phyloP scores from a whole-genome alignment of 345 rosid species.

The Camelina hispida region DNA sequence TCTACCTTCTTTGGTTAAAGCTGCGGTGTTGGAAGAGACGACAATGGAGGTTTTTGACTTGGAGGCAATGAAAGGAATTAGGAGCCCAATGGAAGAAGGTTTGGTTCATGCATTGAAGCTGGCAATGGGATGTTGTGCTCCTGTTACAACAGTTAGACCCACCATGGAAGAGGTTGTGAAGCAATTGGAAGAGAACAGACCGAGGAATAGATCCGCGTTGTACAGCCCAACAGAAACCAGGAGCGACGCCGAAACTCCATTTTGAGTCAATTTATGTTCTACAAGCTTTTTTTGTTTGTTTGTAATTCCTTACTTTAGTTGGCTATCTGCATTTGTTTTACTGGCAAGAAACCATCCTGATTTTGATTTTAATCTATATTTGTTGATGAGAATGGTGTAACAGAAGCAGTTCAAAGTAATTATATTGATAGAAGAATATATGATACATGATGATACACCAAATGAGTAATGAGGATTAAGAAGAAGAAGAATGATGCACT shows the following conservation, averaged over 20 bases:
- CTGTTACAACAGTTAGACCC: conserved; percentile 88
- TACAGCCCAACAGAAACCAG: conserved; percentile 92
- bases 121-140: conserved; percentile 99
- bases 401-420: conserved; percentile 13
- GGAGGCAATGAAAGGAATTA: conserved; percentile 83
- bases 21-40: conserved; percentile 93
- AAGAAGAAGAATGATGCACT: conserved; percentile 34
- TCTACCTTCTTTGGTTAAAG: conserved; percentile 89
- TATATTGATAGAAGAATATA: conserved; percentile 40
- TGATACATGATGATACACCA: conserved; percentile 42
- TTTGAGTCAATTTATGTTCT: conserved; percentile 41
- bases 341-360: conserved; percentile 23
- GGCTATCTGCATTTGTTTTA: conserved; percentile 33
- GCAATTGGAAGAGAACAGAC: conserved; percentile 95
- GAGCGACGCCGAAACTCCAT: conserved; percentile 86
- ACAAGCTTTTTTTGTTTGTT: neutral
- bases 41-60: conserved; percentile 92
- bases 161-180: conserved; percentile 96
- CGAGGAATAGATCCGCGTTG: conserved; percentile 92
- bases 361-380: conserved; percentile 1
- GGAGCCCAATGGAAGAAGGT: conserved; percentile 98
- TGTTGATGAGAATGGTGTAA: conserved; percentile 13
- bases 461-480: conserved; percentile 9
- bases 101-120: conserved; percentile 93
- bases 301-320: conserved; percentile 29